Percentiles rank a stretch among this genome's conserved stretches.
Conservation (phyloP, 2,329 filamentous ascomycete species). For the Neurospora sp. region DNA sequence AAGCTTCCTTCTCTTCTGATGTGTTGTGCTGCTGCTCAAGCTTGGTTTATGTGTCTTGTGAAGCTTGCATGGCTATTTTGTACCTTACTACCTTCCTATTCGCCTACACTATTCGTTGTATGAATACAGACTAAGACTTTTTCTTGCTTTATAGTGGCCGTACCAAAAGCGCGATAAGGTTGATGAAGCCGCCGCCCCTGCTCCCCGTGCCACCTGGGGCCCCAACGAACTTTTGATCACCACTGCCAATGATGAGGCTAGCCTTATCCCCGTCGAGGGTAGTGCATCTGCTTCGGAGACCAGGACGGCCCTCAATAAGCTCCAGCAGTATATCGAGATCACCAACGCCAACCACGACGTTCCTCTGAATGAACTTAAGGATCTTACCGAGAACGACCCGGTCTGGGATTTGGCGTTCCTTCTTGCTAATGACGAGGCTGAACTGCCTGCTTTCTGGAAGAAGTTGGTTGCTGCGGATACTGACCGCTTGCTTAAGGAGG, state of each 20-base stretch:
- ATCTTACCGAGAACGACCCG: conserved; percentile 46
- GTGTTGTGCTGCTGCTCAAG: neutral
- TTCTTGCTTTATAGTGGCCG: conserved; percentile 59
- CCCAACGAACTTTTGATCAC: conserved; percentile 59
- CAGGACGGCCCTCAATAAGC: conserved; percentile 1
- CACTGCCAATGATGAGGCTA: conserved; percentile 20
- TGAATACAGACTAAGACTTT: conserved; percentile 35
- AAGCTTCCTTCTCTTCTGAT: conserved; percentile 1
- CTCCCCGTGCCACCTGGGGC: conserved; percentile 63
- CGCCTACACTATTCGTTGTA: conserved; percentile 19
- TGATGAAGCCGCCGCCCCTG: conserved; percentile 52
- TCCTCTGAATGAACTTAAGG: conserved; percentile 3
- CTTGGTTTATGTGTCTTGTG: conserved; percentile 1
- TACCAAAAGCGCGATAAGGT: conserved; percentile 72
- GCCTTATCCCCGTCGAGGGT: conserved; percentile 17
- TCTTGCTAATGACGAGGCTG: conserved; percentile 64
- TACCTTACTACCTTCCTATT: conserved; percentile 10
- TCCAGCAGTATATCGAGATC: conserved; percentile 1
- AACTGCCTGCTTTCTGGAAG: conserved; percentile 58
- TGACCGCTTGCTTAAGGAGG: conserved; percentile 44
- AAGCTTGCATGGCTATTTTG: conserved; percentile 5
- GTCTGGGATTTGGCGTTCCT: conserved; percentile 84
- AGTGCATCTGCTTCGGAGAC: conserved; percentile 5
- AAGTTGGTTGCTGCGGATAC: conserved; percentile 54
- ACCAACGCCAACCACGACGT: neutral